phyloP scores from a whole-genome alignment of 495 filamentous ascomycete species.

The Penicillium riverlandense region DNA sequence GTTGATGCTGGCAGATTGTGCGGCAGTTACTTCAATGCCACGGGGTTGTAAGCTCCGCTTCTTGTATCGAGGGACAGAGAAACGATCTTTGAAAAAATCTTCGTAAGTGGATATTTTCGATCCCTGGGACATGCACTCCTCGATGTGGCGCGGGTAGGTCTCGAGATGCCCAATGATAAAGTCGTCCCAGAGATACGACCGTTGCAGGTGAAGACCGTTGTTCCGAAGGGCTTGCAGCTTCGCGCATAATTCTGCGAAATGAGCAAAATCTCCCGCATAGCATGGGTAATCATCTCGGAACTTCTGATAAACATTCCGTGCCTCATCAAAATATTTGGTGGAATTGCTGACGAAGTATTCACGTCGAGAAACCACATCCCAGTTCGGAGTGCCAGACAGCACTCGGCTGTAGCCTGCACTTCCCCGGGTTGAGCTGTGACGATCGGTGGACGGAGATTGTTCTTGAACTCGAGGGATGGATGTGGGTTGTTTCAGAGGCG shows the following conservation, averaged over 20 bases:
- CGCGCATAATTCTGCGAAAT: conserved; percentile 49
- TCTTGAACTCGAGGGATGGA: conserved; percentile 6
- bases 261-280: conserved; percentile 44
- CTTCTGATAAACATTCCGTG: conserved; percentile 31
- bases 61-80: conserved; percentile 23
- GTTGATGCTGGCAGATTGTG: conserved; percentile 5
- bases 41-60: conserved; percentile 28
- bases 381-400: conserved; percentile 2
- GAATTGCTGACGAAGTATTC: conserved; percentile 17
- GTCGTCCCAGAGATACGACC: conserved; percentile 58
- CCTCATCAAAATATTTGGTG: conserved; percentile 10
- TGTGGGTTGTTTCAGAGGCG: conserved; percentile 9
- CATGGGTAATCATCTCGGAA: conserved; percentile 51
- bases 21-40: conserved; percentile 22
- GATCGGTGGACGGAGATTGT: conserved; percentile 10
- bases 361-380: conserved; percentile 15
- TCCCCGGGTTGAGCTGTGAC: not conserved
- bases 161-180: conserved; percentile 47
- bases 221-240: conserved; percentile 44
- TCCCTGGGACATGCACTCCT: conserved; percentile 10
- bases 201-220: conserved; percentile 25
- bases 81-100: conserved; percentile 20
- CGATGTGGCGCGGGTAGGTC: conserved; percentile 30
- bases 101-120: conserved; percentile 23
- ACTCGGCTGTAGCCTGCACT: not conserved